phyloP scores from a whole-genome alignment of 805 yeast species.

The Candida ascalaphidarum region DNA sequence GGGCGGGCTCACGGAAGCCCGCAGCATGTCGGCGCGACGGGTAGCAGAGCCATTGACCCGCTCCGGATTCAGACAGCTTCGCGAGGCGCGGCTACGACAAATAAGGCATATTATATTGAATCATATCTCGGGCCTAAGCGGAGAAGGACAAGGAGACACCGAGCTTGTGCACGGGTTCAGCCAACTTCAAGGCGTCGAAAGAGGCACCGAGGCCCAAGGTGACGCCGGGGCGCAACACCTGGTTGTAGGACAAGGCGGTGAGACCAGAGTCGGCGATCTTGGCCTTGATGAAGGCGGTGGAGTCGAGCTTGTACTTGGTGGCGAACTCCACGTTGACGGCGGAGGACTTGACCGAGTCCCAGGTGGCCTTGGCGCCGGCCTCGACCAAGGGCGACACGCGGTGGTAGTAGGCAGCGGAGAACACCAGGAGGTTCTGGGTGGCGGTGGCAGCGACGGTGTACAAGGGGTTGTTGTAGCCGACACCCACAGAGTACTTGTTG shows the following conservation, averaged over 20 bases:
- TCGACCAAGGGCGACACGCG: slow-evolving; percentile 84
- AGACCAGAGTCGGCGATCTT: slow-evolving; percentile 95
- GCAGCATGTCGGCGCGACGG: no score
- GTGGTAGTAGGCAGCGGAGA: slow-evolving; percentile 96
- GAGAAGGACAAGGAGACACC: slow-evolving; percentile 92
- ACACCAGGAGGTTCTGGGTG: slow-evolving; percentile 77
- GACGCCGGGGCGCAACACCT: slow-evolving; percentile 92
- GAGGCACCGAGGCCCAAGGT: slow-evolving; percentile 95
- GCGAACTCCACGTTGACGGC: slow-evolving; percentile 93
- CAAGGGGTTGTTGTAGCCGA: slow-evolving; percentile 84
- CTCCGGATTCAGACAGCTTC: no score
- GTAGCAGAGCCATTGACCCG: no score
- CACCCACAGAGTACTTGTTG: slow-evolving; percentile 87
- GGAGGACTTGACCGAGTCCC: slow-evolving; percentile 78
- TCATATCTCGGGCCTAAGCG: slow-evolving; percentile 41
- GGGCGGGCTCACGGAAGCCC: no score
- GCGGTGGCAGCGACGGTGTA: slow-evolving; percentile 83
- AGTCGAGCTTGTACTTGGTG: slow-evolving; percentile 87
- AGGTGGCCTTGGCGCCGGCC: slow-evolving; percentile 97
- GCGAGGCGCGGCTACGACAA: no score
- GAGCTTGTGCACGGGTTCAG: slow-evolving; percentile 96
- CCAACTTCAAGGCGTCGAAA: slow-evolving; percentile 88
- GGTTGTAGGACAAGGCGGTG: slow-evolving; percentile 90
- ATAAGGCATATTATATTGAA: no score
- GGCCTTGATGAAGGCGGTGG: slow-evolving; percentile 86